Conservation (phyloP, 164 flowering plant genomes). For the Vitis vinifera region ASM3070453v1 NC_081813.1:22761501-22762000, state of each 20-base stretch:
- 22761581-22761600: constrained; percentile 13
- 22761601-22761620: constrained; percentile 19
- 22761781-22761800: background rate
- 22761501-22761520: no score
- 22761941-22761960: no score
- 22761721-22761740: background rate
- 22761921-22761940: no score
- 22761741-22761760: background rate
- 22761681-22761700: background rate
- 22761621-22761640: constrained; percentile 39
- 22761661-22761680: constrained; percentile 8
- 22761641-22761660: constrained; percentile 29
- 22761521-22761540: no score
- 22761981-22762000: no score
- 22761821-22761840: background rate
- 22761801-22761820: no score
- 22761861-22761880: background rate
- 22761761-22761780: background rate
- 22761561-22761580: background rate
- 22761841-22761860: background rate
- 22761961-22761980: no score
- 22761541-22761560: no score
- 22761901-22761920: no score
- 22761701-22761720: background rate
- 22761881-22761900: background rate